phyloP scores from a whole-genome alignment of 2,329 filamentous ascomycete species.

The Onygena corvina region DNA sequence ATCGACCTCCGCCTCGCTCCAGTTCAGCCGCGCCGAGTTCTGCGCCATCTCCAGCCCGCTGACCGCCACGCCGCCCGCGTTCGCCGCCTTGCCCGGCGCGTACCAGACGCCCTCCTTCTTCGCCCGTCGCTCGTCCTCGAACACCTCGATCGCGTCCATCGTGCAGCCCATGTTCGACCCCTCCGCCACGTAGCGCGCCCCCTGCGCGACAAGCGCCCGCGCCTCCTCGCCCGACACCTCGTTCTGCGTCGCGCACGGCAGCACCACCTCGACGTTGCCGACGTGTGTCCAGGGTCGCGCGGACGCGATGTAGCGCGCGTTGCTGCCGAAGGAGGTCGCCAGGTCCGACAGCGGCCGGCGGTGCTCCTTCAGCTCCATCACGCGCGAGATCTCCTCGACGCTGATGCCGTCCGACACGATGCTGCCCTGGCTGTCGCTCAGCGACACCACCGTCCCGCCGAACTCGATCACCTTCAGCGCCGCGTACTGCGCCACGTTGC shows the following conservation, averaged over 20 bases:
- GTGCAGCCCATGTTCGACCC: constrained; percentile 99
- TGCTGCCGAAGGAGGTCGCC: constrained; percentile 46
- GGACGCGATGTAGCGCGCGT: constrained; percentile 77
- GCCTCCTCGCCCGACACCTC: constrained; percentile 91
- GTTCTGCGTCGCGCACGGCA: constrained; percentile 93
- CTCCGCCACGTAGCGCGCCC: constrained; percentile 79
- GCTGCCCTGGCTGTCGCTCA: constrained; percentile 82
- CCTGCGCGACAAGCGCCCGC: constrained; percentile 61
- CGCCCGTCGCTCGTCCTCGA: constrained; percentile 49
- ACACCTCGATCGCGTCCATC: constrained; percentile 84
- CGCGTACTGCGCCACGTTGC: constrained; percentile 96
- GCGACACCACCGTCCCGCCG: constrained; percentile 78
- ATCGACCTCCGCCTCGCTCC: constrained; percentile 85
- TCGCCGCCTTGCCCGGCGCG: constrained; percentile 91
- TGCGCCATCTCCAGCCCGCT: constrained; percentile 98
- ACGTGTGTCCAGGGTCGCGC: constrained; percentile 86
- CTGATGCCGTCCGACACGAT: constrained; percentile 67
- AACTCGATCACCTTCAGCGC: constrained; percentile 95
- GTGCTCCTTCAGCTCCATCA: constrained; percentile 75
- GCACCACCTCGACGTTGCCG: constrained; percentile 76
- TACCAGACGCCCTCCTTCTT: constrained; percentile 68
- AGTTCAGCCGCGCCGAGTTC: constrained; percentile 77
- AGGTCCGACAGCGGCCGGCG: constrained; percentile 71
- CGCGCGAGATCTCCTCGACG: constrained; percentile 63
- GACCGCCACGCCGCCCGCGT: constrained; percentile 93